Base-by-base conservation (phyloP, 2,329 filamentous ascomycete species). In the Neonectria punicea region DNA sequence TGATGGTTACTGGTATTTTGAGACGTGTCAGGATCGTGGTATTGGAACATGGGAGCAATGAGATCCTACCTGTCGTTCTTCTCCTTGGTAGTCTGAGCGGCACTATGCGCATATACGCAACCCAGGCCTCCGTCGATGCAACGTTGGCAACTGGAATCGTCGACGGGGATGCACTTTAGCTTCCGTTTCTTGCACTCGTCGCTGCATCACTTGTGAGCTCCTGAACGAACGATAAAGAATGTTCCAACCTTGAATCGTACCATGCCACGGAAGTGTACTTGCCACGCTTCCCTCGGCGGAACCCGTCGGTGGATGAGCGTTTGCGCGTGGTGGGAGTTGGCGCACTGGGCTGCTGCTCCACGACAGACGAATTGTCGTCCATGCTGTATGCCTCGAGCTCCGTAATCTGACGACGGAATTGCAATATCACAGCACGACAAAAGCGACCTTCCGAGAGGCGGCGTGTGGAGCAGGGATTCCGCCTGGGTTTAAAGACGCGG, bases 101-200 rank as follows among this genome's bases (percentile, higher is more conserved):
- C 67, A 34, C 61, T 67, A 46, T 68, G 66, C 32, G 63, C 70
- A 47, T 75, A 76, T 7, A 73, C 67, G 43, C 77, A 79, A 0
- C 55, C 58, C 14, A 74, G 57, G 0, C 75, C 75, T 49, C 72
- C 69, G 8, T 67, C 58, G 14, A 73, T 67, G 30, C 79, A 80
- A 51, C 78, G 64, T 63, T 78, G 73, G 46, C 79, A 80, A 20
- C 58, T 67, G 1, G 62, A 63, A 28, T 75, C 68, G 5, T 70
- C 68, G 0, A 65, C 63, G 1, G 74, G 74, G 41, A 79, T 70
- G 66, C 80, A 82, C 62, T 82, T 82, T 58, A 82, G 77, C 61
- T 82, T 82, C 30, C 78, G 69, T 43, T 78, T 79, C 62, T 81
- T 81, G 66, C 80, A 82, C 22, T 81, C 79, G 54, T 81, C 76